Evolutionary conservation across 768 basidiomycete species (phyloP).

Genomic region (Rhizopogon roseolus): DNA sequence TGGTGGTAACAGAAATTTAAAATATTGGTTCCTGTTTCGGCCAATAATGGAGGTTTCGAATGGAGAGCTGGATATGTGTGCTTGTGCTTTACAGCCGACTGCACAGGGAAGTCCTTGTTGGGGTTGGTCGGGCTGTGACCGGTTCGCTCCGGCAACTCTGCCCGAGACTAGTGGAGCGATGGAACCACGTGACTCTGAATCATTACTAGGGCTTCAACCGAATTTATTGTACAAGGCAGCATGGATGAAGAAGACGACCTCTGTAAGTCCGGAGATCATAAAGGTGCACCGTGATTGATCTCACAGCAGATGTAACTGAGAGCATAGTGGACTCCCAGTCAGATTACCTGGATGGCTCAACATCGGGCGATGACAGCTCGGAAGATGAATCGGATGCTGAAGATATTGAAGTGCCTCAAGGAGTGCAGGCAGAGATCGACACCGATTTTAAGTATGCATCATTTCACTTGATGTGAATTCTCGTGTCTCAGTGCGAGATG

Average conservation of each 20-base stretch:
- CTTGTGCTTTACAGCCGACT: too few species aligned
- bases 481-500: neutral
- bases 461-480: constrained; percentile 1
- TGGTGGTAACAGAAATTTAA: neutral
- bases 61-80: too few species aligned
- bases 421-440: constrained; percentile 32
- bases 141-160: too few species aligned
- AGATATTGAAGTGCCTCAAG: constrained; percentile 35
- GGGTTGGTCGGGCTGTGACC: too few species aligned
- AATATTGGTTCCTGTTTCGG: too few species aligned
- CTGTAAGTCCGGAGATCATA: constrained; percentile 32
- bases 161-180: too few species aligned
- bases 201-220: too few species aligned
- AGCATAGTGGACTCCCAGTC: constrained; percentile 37
- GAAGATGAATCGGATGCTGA: constrained; percentile 8
- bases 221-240: neutral
- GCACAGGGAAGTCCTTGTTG: too few species aligned
- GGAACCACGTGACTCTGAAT: neutral
- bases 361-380: neutral
- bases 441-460: constrained; percentile 55
- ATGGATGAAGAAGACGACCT: constrained; percentile 11
- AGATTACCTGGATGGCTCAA: neutral
- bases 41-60: too few species aligned
- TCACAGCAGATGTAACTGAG: constrained; percentile 32
- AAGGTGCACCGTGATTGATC: constrained; percentile 33